These are phyloP conservation scores for Zhuliangozyma parablackwelliae DNA, from an alignment of 1,139 yeast genomes.

Conservation along the genomic window DNA sequence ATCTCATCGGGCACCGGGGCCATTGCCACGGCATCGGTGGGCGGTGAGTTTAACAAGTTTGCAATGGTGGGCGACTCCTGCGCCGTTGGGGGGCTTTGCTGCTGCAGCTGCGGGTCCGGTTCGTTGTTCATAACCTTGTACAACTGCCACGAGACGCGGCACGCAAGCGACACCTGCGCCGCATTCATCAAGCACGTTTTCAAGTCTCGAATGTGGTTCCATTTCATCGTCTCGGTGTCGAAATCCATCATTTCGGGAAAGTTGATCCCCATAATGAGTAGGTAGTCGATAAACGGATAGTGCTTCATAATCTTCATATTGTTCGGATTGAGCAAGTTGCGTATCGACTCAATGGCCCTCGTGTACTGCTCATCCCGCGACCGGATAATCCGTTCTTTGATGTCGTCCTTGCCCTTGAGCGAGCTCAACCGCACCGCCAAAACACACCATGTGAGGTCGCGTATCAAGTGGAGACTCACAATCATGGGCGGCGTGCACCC, in stretches of 20 bases:
- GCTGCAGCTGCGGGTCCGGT: background rate
- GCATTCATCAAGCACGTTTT: constrained; percentile 9
- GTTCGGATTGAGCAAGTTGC: constrained; percentile 10
- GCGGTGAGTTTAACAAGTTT: constrained; percentile 10
- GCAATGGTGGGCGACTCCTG: constrained; percentile 13
- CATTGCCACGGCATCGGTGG: background rate
- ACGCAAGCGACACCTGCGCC: constrained; percentile 13
- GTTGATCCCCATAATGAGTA: constrained; percentile 14
- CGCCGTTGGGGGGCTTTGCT: constrained; percentile 7
- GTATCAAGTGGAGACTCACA: constrained; percentile 13
- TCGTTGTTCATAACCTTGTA: constrained; percentile 13
- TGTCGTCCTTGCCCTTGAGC: constrained; percentile 7
- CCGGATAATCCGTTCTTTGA: constrained; percentile 11
- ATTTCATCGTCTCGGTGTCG: constrained; percentile 7
- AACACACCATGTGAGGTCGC: constrained; percentile 17
- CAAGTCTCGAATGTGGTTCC: constrained; percentile 10
- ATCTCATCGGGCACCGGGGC: no score
- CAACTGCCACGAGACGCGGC: constrained; percentile 15
- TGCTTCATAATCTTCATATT: constrained; percentile 9
- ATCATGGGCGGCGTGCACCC: constrained; percentile 13
- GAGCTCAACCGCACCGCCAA: constrained; percentile 16
- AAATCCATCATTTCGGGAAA: constrained; percentile 19
- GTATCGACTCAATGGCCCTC: constrained; percentile 11
- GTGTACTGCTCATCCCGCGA: constrained; percentile 16
- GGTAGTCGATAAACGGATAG: constrained; percentile 18